Percentiles rank a stretch among this genome's conserved stretches.
phyloP scores from a whole-genome alignment of 305 asterid genomes.

The Fraxinus paxiana region DNA sequence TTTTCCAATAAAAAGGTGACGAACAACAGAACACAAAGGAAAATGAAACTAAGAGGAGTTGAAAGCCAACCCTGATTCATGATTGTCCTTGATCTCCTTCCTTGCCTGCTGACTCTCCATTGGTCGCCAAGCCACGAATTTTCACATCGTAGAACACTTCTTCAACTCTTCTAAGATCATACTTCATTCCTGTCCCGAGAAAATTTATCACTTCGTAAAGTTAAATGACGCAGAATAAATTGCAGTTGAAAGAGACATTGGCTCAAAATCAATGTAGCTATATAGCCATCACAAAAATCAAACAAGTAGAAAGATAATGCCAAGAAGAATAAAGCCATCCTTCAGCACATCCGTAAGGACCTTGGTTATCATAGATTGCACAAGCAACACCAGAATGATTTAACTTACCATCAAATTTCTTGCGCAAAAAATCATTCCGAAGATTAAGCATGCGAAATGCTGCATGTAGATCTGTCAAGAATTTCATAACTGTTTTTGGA shows the following conservation, averaged over 20 bases:
- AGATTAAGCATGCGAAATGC: constrained; percentile 98
- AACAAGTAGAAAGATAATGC: not conserved
- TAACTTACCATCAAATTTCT: constrained; percentile 81
- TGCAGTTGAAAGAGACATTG: not conserved
- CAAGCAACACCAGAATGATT: not conserved
- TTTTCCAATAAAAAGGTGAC: not conserved
- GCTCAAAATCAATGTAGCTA: not conserved
- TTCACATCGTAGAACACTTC: constrained; percentile 87
- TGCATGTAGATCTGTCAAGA: constrained; percentile 84
- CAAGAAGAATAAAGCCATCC: not conserved
- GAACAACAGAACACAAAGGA: not conserved
- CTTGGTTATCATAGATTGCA: not conserved
- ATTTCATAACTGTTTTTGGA: constrained; percentile 73
- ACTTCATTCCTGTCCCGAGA: constrained; percentile 76
- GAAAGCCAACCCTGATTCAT: constrained; percentile 13
- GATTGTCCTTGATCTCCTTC: constrained; percentile 31
- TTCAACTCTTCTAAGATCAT: constrained; percentile 83
- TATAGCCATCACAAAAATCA: not conserved
- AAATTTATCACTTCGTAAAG: not conserved
- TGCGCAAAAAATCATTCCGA: constrained; percentile 86
- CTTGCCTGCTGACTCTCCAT: constrained; percentile 29
- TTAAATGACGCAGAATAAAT: constrained; percentile 1
- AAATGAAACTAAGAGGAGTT: not conserved
- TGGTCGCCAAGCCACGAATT: constrained; percentile 67
- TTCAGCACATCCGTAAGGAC: not conserved